Percentiles rank a stretch among this genome's conserved stretches.
Conservation (phyloP, 2,329 filamentous ascomycete genomes). For the Thielaviopsis populi region DNA sequence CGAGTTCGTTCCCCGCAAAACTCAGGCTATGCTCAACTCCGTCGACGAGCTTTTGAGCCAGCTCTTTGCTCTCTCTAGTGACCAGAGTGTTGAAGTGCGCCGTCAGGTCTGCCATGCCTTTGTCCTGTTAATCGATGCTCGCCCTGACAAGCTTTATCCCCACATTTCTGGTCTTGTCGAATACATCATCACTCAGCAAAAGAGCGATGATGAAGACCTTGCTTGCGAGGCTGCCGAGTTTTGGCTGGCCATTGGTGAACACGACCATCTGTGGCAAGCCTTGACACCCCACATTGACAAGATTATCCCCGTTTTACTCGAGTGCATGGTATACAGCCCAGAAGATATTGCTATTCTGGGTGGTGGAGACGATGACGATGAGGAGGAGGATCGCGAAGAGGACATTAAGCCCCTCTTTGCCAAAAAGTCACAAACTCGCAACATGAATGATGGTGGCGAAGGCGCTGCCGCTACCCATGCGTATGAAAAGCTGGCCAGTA, state of each 20-base stretch:
- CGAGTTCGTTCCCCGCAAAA: constrained; percentile 74
- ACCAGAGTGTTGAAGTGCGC: constrained; percentile 66
- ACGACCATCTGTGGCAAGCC: constrained; percentile 60
- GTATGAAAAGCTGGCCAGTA: constrained; percentile 39
- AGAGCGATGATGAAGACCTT: constrained; percentile 73
- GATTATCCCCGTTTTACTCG: constrained; percentile 78
- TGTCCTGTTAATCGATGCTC: constrained; percentile 77
- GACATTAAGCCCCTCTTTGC: constrained; percentile 91
- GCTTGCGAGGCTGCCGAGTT: constrained; percentile 94
- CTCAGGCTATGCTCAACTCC: constrained; percentile 64
- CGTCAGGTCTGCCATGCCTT: constrained; percentile 89
- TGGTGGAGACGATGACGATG: constrained; percentile 74
- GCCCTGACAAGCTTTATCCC: constrained; percentile 78
- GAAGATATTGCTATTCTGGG: constrained; percentile 81
- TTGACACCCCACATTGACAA: constrained; percentile 65
- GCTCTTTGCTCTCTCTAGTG: constrained; percentile 66
- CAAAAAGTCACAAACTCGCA: constrained; percentile 44
- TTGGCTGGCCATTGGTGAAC: constrained; percentile 87
- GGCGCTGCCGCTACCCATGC: constrained; percentile 19
- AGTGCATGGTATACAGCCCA: constrained; percentile 92
- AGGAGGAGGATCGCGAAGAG: constrained; percentile 75
- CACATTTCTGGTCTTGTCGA: constrained; percentile 79
- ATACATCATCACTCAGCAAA: constrained; percentile 84
- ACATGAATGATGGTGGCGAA: constrained; percentile 37
- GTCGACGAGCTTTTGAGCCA: constrained; percentile 70